Base-by-base conservation (phyloP, 192 early-diverging fungal species). In the Spizellomyces sp. region DNA sequence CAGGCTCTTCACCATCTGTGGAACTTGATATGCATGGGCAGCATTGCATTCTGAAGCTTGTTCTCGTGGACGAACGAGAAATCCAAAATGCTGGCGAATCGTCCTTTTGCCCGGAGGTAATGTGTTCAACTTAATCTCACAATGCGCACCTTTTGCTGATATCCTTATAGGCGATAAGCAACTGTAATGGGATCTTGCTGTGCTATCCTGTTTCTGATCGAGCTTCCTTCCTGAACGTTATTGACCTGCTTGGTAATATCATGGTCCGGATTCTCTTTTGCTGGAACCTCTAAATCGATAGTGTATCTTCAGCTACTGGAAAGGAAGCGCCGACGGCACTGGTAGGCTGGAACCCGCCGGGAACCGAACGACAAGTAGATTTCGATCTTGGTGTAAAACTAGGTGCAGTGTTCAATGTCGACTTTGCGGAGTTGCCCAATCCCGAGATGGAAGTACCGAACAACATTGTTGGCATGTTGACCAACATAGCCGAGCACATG, bases 181-280 rank as follows among this genome's bases (percentile, higher is more conserved):
- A 72, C 41, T 12, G 48, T 15, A 69, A 78, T 47, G 77, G 77
- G 1, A 19, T 79, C 2, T 52, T 78, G 9, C 50, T 78, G 36
- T 80, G 73, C 48, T 78, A 78, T 27, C 76, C 77, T 66, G 69
- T 79, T 52, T 44, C 58, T 50, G 58, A 77, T 41, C 61, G 70
- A 44, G 42, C 44, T 9, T 72, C 77, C 6, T 78, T 78, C 55
- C 42, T 78, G n/a, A 62, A 62, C 19, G 78, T 78, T 41, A 47
- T 66, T 10, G 77, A 68, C 45, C 69, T 78, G 9, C 76, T 78
- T 43, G 77, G 71, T 77, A 58, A 50, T 41, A 6, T 17, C 19
- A 15, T 36, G 27, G 27, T 36, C 27, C 1, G 27, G 3, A 3
- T 36, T 36, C 27, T 36, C 52, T 2, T 15, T 19, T 55, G 52